Evolutionary conservation across 2,329 filamentous ascomycete species (phyloP).

Genomic region (Paecilomyces formosus): DNA sequence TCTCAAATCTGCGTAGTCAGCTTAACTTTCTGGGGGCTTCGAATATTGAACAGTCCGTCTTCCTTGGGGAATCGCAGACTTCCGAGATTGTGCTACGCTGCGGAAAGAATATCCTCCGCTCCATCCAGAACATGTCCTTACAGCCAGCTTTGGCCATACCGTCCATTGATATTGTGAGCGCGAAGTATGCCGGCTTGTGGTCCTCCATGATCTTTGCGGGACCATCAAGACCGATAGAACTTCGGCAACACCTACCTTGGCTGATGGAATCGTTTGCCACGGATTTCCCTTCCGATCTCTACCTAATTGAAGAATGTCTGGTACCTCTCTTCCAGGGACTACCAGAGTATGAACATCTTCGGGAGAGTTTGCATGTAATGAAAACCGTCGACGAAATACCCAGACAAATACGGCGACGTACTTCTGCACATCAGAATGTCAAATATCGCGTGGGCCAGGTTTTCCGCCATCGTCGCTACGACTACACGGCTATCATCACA

Average conservation of each 20-base stretch:
- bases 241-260: slow-evolving; percentile 56
- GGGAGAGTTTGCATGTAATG: slow-evolving; percentile 49
- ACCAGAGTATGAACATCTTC: slow-evolving; percentile 47
- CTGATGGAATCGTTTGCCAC: slow-evolving; percentile 58
- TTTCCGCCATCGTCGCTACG: slow-evolving; percentile 73
- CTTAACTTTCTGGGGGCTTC: slow-evolving; percentile 48
- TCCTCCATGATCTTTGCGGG: slow-evolving; percentile 50
- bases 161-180: slow-evolving; percentile 49
- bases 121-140: slow-evolving; percentile 49
- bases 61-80: slow-evolving; percentile 58
- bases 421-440: slow-evolving; percentile 38
- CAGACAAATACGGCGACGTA: slow-evolving; percentile 38
- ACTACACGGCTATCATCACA: slow-evolving; percentile 72
- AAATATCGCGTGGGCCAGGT: slow-evolving; percentile 71
- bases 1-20: slow-evolving; percentile 51
- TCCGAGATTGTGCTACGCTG: slow-evolving; percentile 66
- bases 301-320: slow-evolving; percentile 62
- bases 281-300: slow-evolving; percentile 63
- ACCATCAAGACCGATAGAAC: slow-evolving; percentile 39
- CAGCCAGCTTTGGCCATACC: slow-evolving; percentile 18
- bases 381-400: slow-evolving; percentile 49
- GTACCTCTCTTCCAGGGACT: slow-evolving; percentile 51
- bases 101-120: slow-evolving; percentile 72
- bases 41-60: slow-evolving; percentile 34
- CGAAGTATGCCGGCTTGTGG: slow-evolving; percentile 70